Conservation (phyloP, 2,329 filamentous ascomycete genomes). For the Coniochaeta sp. region DNA sequence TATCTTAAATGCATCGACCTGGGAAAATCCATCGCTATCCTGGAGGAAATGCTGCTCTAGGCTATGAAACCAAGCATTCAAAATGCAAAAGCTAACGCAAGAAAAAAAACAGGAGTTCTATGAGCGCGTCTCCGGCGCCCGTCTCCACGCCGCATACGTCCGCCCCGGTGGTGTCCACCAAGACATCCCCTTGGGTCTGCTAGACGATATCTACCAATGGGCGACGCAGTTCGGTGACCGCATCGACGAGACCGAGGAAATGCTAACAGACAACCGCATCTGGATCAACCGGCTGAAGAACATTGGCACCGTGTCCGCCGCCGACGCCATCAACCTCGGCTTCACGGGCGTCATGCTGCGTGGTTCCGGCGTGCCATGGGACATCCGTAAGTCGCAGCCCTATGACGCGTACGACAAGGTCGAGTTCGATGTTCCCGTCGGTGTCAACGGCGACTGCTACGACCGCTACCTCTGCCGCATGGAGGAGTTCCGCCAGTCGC, state of each 20-base stretch:
- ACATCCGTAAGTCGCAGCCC: conserved; percentile 91
- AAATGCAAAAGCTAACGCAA: not conserved
- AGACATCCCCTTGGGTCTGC: conserved; percentile 84
- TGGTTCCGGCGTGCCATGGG: conserved; percentile 92
- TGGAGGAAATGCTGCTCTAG: not conserved
- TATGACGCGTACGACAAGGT: conserved; percentile 98
- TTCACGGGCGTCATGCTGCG: conserved; percentile 98
- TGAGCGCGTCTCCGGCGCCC: conserved; percentile 95
- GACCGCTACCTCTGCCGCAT: conserved; percentile 98
- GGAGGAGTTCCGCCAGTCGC: conserved; percentile 98
- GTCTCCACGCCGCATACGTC: conserved; percentile 94
- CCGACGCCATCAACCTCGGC: conserved; percentile 92
- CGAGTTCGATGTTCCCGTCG: conserved; percentile 96
- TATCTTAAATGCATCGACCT: not conserved
- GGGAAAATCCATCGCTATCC: not conserved
- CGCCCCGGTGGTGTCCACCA: conserved; percentile 94
- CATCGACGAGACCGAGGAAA: conserved; percentile 97
- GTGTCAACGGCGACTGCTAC: conserved; percentile 96
- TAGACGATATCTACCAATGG: conserved; percentile 99
- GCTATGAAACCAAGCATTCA: not conserved
- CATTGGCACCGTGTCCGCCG: conserved; percentile 82
- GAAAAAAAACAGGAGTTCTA: conserved; percentile 77
- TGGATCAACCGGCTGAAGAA: conserved; percentile 93
- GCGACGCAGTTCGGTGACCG: conserved; percentile 97
- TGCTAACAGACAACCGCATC: conserved; percentile 98